Percentiles rank a stretch among this genome's conserved stretches.
Conservation (phyloP, 371 early-diverging fungal genomes). For the Circinella umbellata region DNA sequence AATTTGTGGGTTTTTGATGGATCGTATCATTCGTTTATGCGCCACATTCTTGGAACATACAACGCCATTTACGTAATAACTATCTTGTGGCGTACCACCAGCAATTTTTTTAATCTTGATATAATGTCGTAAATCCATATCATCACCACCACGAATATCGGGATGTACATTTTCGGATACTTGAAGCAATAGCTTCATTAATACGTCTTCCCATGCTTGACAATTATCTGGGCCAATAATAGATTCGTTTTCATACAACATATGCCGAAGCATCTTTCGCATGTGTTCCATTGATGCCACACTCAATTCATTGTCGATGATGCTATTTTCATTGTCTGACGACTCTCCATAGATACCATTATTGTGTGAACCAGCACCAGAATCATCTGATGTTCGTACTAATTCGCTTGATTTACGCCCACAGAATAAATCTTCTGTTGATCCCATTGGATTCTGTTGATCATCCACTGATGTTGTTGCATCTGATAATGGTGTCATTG, state of each 20-base stretch:
- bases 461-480: neutral
- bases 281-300: slow-evolving; percentile 66
- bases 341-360: neutral
- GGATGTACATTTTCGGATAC: slow-evolving; percentile 73
- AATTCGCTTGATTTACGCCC: neutral
- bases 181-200: slow-evolving; percentile 74
- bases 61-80: slow-evolving; percentile 84
- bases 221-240: slow-evolving; percentile 27
- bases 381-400: neutral
- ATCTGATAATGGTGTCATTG: slow-evolving; percentile 8
- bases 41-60: slow-evolving; percentile 91
- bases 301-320: slow-evolving; percentile 58
- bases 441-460: neutral
- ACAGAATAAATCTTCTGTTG: neutral
- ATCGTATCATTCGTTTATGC: slow-evolving; percentile 86
- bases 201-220: slow-evolving; percentile 77
- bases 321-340: neutral
- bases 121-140: slow-evolving; percentile 88
- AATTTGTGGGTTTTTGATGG: slow-evolving; percentile 75
- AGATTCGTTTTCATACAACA: slow-evolving; percentile 60
- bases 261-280: slow-evolving; percentile 62
- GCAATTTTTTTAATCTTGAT: slow-evolving; percentile 97
- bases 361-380: neutral
- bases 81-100: slow-evolving; percentile 81
- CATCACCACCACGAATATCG: slow-evolving; percentile 76